Percentiles rank a stretch among this genome's conserved stretches.
Conservation (phyloP, 2,329 filamentous ascomycete genomes). For the Colletotrichum lini region DNA sequence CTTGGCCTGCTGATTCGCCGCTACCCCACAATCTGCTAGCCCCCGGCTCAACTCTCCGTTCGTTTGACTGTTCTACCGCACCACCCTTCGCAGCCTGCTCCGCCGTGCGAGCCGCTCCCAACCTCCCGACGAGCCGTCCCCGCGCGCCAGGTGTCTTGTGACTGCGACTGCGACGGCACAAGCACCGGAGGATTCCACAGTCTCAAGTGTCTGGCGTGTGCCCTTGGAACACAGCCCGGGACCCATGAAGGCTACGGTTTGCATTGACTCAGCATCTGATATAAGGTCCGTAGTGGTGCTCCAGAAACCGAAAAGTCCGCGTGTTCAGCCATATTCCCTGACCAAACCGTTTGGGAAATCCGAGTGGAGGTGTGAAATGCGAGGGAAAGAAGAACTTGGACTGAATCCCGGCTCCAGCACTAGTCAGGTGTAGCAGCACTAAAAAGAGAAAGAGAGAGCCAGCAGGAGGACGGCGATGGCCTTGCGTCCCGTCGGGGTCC, state of each 20-base stretch:
- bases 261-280: background rate
- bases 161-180: background rate
- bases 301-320: conserved; percentile 11
- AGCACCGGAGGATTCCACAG: background rate
- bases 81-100: background rate
- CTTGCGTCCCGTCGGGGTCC: conserved; percentile 10
- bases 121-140: background rate
- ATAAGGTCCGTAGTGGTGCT: background rate
- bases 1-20: conserved; percentile 41
- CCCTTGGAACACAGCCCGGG: background rate
- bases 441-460: background rate
- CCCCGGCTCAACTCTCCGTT: conserved; percentile 14
- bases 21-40: conserved; percentile 43
- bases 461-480: conserved; percentile 7
- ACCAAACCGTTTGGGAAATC: background rate
- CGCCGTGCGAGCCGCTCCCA: background rate
- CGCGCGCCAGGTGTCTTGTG: conserved; percentile 1
- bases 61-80: background rate
- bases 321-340: conserved; percentile 12
- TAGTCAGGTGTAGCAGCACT: background rate
- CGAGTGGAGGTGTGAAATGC: background rate
- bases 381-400: background rate
- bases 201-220: background rate
- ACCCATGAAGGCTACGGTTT: background rate
- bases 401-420: background rate